Conservation (phyloP, 31 red algal species). For the Odonthalia washingtoniensis region DNA sequence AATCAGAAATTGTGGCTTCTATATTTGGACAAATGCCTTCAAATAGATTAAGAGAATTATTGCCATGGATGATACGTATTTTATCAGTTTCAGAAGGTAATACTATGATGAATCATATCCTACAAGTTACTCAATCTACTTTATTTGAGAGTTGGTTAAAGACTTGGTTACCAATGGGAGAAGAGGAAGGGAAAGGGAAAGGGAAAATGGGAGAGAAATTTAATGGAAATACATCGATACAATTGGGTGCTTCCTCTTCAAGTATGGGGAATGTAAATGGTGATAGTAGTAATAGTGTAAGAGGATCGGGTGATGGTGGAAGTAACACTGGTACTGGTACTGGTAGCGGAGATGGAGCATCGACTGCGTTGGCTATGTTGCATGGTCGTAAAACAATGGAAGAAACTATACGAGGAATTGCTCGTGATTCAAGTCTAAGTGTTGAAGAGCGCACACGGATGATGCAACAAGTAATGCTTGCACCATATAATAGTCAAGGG, state of each 20-base stretch:
- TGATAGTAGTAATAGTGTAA: too few species aligned
- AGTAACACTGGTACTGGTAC: background rate
- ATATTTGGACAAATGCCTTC: slow-evolving; percentile 94
- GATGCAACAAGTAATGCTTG: slow-evolving; percentile 98
- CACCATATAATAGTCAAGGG: slow-evolving; percentile 78
- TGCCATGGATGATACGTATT: slow-evolving; percentile 96
- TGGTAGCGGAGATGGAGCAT: slow-evolving; percentile 7
- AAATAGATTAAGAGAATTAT: slow-evolving; percentile 85
- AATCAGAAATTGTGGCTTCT: slow-evolving; percentile 87
- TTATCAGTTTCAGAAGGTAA: slow-evolving; percentile 84
- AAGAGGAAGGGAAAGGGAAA: slow-evolving; percentile 34
- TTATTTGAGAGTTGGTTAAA: slow-evolving; percentile 97
- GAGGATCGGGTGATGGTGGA: background rate
- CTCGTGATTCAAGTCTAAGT: slow-evolving; percentile 74
- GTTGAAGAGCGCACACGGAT: slow-evolving; percentile 74
- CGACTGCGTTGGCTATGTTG: slow-evolving; percentile 58
- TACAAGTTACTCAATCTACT: slow-evolving; percentile 93
- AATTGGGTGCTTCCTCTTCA: background rate
- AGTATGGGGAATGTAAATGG: background rate
- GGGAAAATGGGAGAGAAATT: background rate
- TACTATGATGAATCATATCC: slow-evolving; percentile 97
- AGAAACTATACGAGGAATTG: slow-evolving; percentile 86
- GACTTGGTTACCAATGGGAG: slow-evolving; percentile 84
- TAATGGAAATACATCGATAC: background rate
- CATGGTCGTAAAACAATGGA: slow-evolving; percentile 83